phyloP scores from a whole-genome alignment of 306 rosid species.

The Quercus rubra region DNA sequence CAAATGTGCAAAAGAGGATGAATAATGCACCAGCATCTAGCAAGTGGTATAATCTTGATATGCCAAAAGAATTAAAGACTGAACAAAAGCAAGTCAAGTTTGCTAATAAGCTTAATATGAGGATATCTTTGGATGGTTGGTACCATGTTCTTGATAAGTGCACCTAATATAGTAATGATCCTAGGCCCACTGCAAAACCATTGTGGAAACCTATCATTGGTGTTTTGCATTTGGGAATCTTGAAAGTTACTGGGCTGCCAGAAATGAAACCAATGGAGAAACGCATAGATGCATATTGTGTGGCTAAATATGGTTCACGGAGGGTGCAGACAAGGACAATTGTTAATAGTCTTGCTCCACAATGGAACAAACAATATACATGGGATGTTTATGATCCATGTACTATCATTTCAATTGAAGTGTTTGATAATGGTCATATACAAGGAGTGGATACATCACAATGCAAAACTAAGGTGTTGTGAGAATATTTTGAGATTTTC shows the following conservation, averaged over 20 bases:
- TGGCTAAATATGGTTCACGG: slow-evolving; percentile 48
- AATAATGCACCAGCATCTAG: not conserved
- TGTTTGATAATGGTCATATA: slow-evolving; percentile 43
- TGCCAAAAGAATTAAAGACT: not conserved
- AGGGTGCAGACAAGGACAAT: slow-evolving; percentile 49
- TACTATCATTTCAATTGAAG: slow-evolving; percentile 44
- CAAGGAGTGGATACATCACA: slow-evolving; percentile 14
- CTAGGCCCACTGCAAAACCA: slow-evolving; percentile 44
- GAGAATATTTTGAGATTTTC: too few relatives aligned
- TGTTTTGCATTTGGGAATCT: not conserved
- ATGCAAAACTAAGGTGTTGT: too few relatives aligned
- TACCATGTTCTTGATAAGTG: slow-evolving; percentile 51
- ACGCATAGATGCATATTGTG: slow-evolving; percentile 47
- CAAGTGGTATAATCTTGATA: slow-evolving; percentile 24
- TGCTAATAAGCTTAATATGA: slow-evolving; percentile 39
- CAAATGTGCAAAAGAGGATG: not conserved
- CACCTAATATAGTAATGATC: slow-evolving; percentile 49
- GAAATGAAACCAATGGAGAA: slow-evolving; percentile 47
- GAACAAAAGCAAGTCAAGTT: slow-evolving; percentile 37
- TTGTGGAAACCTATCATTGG: slow-evolving; percentile 46
- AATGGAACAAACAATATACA: slow-evolving; percentile 29
- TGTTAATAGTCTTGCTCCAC: slow-evolving; percentile 35
- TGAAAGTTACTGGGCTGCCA: slow-evolving; percentile 36
- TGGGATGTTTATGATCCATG: slow-evolving; percentile 35
- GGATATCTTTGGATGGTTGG: slow-evolving; percentile 44